Evolutionary conservation across 352 stramenopile genomes (phyloP).

Genomic region (Phytophthora ramorum): DNA sequence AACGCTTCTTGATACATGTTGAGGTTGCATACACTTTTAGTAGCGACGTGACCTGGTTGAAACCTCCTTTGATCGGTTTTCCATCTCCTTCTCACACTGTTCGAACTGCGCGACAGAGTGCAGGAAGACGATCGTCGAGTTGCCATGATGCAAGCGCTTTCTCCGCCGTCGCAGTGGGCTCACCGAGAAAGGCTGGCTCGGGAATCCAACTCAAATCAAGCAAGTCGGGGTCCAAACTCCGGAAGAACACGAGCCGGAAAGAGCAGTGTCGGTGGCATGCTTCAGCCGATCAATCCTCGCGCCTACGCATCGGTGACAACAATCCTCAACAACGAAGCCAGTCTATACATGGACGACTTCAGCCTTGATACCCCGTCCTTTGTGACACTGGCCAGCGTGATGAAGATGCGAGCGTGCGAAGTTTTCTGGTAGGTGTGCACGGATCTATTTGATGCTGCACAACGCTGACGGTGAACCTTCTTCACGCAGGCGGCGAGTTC

Average conservation of each 20-base stretch:
- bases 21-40: constrained; percentile 18
- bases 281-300: constrained; percentile 24
- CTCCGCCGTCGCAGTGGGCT: constrained; percentile 5
- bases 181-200: constrained; percentile 17
- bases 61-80: constrained; percentile 28
- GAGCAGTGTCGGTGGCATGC: constrained; percentile 5
- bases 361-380: constrained; percentile 26
- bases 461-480: not conserved
- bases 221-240: not conserved
- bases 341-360: constrained; percentile 37
- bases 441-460: not conserved
- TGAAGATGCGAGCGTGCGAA: constrained; percentile 34
- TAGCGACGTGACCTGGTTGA: constrained; percentile 10
- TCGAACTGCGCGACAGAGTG: constrained; percentile 13
- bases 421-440: constrained; percentile 29
- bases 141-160: constrained; percentile 10
- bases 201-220: constrained; percentile 4
- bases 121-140: constrained; percentile 8
- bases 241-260: constrained; percentile 2
- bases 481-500: constrained; percentile 16
- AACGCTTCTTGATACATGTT: constrained; percentile 20
- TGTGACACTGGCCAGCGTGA: constrained; percentile 30
- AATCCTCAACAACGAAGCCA: constrained; percentile 36
- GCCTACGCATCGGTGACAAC: constrained; percentile 19
- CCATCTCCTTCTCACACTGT: constrained; percentile 24